These are phyloP conservation scores for Chamaenerion angustifolium DNA, from an alignment of 345 rosid genomes.

Conservation along the genomic window DNA sequence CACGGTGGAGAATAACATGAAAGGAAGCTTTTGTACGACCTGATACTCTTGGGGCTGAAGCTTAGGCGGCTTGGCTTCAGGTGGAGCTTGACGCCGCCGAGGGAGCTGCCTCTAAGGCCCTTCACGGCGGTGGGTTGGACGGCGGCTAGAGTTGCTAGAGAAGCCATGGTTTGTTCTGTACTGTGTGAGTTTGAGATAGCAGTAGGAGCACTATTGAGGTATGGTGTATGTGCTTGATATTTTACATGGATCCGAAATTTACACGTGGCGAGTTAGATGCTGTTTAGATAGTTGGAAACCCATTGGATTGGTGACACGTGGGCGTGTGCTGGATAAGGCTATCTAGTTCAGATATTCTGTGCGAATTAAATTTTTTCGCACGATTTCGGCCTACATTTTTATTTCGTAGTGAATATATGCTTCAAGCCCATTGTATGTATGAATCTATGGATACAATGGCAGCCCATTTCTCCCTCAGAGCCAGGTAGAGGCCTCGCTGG, in stretches of 20 bases:
- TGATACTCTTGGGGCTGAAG: constrained; percentile 36
- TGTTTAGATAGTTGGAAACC: constrained; percentile 17
- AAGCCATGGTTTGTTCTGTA: constrained; percentile 46
- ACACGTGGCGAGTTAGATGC: constrained; percentile 53
- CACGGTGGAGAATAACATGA: too few relatives aligned
- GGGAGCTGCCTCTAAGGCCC: constrained; percentile 65
- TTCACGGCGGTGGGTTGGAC: constrained; percentile 49
- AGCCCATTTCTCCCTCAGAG: too few relatives aligned
- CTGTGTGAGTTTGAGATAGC: not conserved
- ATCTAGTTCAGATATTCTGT: constrained; percentile 18
- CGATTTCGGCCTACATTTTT: not conserved
- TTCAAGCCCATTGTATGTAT: too few relatives aligned
- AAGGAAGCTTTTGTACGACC: constrained; percentile 14
- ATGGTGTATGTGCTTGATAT: not conserved
- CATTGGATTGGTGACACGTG: constrained; percentile 39
- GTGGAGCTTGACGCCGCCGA: constrained; percentile 54
- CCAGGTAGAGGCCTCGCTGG: too few relatives aligned
- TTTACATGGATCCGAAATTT: constrained; percentile 25
- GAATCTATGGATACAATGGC: not conserved
- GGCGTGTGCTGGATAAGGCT: constrained; percentile 44
- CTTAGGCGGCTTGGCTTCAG: constrained; percentile 49
- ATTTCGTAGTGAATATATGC: too few relatives aligned
- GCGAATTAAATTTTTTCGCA: constrained; percentile 3
- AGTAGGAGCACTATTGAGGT: not conserved
- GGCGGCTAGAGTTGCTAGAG: constrained; percentile 50